phyloP scores from a whole-genome alignment of 257 asterid genomes.

The Nicotiana knightiana region DNA sequence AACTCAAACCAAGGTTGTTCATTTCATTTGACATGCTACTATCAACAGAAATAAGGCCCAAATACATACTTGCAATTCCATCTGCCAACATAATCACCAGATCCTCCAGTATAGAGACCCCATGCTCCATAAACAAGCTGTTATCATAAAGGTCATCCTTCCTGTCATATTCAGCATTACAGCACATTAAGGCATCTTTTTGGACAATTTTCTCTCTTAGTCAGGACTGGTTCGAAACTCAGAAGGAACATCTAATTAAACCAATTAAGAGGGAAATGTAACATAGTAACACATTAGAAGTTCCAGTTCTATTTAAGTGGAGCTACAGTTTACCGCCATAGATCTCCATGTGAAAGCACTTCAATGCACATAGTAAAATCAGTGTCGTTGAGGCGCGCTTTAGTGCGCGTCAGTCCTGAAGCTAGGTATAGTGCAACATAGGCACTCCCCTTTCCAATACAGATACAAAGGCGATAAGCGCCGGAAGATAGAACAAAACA shows the following conservation, averaged over 20 bases:
- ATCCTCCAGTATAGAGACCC: conserved; percentile 75
- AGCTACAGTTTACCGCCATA: background rate
- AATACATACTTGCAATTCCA: conserved; percentile 84
- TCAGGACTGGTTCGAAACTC: background rate
- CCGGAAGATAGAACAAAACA: background rate
- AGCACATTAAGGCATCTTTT: conserved; percentile 9
- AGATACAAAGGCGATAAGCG: background rate
- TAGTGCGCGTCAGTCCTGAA: background rate
- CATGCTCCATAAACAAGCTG: conserved; percentile 62
- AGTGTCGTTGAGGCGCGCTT: background rate
- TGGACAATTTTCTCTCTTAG: background rate
- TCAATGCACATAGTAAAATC: background rate
- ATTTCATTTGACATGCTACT: conserved; percentile 48
- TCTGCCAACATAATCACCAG: conserved; percentile 77
- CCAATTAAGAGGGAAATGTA: background rate
- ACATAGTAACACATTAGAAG: background rate
- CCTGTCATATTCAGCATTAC: conserved; percentile 34
- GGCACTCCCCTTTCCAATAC: background rate
- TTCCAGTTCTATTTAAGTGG: background rate
- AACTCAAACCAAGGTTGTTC: conserved; percentile 30
- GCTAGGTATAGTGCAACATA: background rate
- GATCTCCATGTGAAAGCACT: background rate
- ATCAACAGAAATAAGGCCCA: conserved; percentile 94
- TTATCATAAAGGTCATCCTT: conserved; percentile 48
- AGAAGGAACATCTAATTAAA: background rate